phyloP scores from a whole-genome alignment of 2,329 filamentous ascomycete genomes.

The Lachnellula willkommii region DNA sequence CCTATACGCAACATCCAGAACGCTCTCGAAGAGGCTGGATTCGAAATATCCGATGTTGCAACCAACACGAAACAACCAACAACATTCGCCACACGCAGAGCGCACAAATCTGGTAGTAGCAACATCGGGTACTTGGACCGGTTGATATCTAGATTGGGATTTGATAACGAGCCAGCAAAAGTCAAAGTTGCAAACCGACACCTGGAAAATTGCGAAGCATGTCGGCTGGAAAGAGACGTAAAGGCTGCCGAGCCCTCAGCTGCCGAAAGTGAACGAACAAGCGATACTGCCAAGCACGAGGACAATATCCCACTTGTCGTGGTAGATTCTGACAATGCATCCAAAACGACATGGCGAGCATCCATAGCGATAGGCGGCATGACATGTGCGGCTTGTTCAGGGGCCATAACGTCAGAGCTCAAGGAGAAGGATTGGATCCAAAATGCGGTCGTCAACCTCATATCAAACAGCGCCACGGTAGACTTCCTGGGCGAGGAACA shows the following conservation, averaged over 20 bases:
- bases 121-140: slow-evolving; percentile 26
- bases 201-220: slow-evolving; percentile 46
- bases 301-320: slow-evolving; percentile 26
- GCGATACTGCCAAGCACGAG: slow-evolving; percentile 2
- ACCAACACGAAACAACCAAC: slow-evolving; percentile 6
- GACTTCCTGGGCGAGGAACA: slow-evolving; percentile 41
- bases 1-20: slow-evolving; percentile 39
- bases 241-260: neutral
- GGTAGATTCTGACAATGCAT: slow-evolving; percentile 29
- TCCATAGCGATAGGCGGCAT: slow-evolving; percentile 50
- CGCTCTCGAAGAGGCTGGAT: slow-evolving; percentile 52
- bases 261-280: neutral
- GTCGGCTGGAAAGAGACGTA: slow-evolving; percentile 36
- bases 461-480: slow-evolving; percentile 47
- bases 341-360: slow-evolving; percentile 41
- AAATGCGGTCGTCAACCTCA: slow-evolving; percentile 44
- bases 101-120: slow-evolving; percentile 14
- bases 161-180: slow-evolving; percentile 24
- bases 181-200: slow-evolving; percentile 27
- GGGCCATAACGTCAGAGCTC: slow-evolving; percentile 43
- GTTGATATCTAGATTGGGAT: slow-evolving; percentile 20
- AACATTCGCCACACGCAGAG: neutral
- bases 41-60: slow-evolving; percentile 45
- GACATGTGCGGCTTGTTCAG: slow-evolving; percentile 52
- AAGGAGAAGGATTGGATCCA: slow-evolving; percentile 43